These are phyloP conservation scores for Ambrosiella cleistominuta DNA, from an alignment of 2,329 filamentous ascomycete genomes.

Conservation along the genomic window DNA sequence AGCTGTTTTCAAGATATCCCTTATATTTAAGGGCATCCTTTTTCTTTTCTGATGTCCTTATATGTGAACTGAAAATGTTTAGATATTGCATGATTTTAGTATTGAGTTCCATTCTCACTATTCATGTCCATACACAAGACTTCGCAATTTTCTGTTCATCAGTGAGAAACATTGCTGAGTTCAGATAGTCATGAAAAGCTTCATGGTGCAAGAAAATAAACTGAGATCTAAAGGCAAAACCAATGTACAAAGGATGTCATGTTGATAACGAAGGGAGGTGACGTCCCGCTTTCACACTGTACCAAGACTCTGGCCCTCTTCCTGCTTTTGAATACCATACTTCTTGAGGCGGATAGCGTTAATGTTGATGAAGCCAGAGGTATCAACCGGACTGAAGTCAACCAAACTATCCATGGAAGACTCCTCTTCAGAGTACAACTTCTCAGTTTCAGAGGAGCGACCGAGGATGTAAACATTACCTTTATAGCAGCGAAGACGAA, in stretches of 20 bases:
- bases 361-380: slow-evolving; percentile 44
- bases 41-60: too few relatives aligned
- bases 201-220: too few relatives aligned
- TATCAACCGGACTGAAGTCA: slow-evolving; percentile 25
- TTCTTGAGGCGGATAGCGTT: slow-evolving; percentile 48
- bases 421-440: slow-evolving; percentile 34
- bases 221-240: too few relatives aligned
- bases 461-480: slow-evolving; percentile 31
- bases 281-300: slow-evolving; percentile 1
- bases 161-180: too few relatives aligned
- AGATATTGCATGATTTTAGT: too few relatives aligned
- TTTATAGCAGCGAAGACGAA: slow-evolving; percentile 25
- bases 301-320: slow-evolving; percentile 18
- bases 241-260: not conserved
- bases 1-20: too few relatives aligned
- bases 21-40: too few relatives aligned
- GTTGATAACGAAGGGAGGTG: not conserved
- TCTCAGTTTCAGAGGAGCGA: slow-evolving; percentile 27
- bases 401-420: slow-evolving; percentile 33
- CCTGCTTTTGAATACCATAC: slow-evolving; percentile 20
- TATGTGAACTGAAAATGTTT: too few relatives aligned
- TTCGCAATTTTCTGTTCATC: too few relatives aligned
- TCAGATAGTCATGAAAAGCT: too few relatives aligned
- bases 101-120: too few relatives aligned
- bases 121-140: too few relatives aligned